Percentiles rank a stretch among this genome's conserved stretches.
Evolutionary conservation across 345 rosid species (phyloP).

Genomic region (Syzygium oleosum): DNA sequence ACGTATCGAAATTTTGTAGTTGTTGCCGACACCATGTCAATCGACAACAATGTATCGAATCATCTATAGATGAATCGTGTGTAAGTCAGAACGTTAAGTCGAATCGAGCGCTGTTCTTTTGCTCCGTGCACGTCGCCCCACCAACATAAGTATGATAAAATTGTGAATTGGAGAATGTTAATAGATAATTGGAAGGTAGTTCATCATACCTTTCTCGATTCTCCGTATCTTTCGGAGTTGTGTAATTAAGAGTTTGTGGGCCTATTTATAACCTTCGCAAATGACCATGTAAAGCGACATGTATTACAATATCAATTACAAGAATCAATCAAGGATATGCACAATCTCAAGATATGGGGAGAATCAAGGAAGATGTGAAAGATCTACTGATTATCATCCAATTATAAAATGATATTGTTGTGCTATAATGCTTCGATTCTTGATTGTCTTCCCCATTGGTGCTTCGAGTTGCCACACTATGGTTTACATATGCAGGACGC

Average conservation of each 20-base stretch:
- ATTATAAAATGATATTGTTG: neutral
- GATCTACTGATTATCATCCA: neutral
- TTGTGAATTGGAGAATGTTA: too few species aligned
- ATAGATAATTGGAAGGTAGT: neutral
- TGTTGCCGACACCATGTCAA: too few species aligned
- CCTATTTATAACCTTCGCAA: neutral
- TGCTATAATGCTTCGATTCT: neutral
- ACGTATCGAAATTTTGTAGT: neutral
- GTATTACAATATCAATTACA: too few species aligned
- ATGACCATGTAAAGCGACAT: neutral
- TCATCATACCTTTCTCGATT: neutral
- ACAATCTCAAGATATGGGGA: neutral
- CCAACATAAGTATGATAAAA: too few species aligned
- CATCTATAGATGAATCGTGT: too few species aligned
- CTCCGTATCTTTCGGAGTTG: neutral
- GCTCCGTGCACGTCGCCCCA: too few species aligned
- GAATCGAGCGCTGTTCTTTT: too few species aligned
- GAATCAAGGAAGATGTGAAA: neutral
- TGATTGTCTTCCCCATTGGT: too few species aligned
- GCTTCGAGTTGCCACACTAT: too few species aligned
- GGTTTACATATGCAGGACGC: neutral
- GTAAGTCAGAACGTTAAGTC: too few species aligned
- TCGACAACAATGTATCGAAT: too few species aligned
- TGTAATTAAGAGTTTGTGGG: neutral
- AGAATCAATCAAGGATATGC: neutral